Base-by-base conservation (phyloP, 2,329 filamentous ascomycete species). In the Alternaria ventricosa region DNA sequence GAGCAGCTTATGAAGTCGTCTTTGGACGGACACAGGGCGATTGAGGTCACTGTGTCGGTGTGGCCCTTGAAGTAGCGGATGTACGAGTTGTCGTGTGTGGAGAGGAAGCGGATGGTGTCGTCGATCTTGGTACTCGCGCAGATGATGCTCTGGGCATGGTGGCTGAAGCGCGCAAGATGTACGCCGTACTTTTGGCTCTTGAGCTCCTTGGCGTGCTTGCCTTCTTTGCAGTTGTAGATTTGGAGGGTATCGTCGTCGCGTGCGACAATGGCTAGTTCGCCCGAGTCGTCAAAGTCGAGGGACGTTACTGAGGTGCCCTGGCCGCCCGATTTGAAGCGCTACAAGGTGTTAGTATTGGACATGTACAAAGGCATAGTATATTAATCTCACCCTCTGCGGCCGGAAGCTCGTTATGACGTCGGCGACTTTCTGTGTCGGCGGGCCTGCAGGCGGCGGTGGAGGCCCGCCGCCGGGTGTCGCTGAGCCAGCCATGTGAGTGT, bases 111-210 rank as follows among this genome's bases (percentile, higher is more conserved):
- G 70, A 92, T 96, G 74, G 89, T 94, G 83, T 95, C 91, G 76
- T 99, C 96, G 72, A 96, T 89, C 78, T 97, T 97, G 12, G 96
- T 99, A 78, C 93, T 97, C 55, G 96, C 94, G 76, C 98, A 97
- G 63, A 99, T 90, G 76, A 99, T 93, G 78, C 93, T 94, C 22
- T 93, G 93, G 69, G 90, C 90, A 64, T 95, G 92, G 78, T 98
- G 96, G 1, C 95, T 97, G 80, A 98, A 99, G 72, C 93, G 92
- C 41, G 96, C 96, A 60, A 97, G 87, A 78, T 97, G 96, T 18
- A 93, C 94, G 63, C 96, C 96, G 75, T 99, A 99, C 79, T 99
- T 99, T 78, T 98, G 97, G 82, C 92, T 96, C 55, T 96, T 89
- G 50, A 97, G 86, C 63, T 90, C 91, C 82, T 98, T 98, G 50